phyloP scores from a whole-genome alignment of 192 early-diverging fungal genomes.

The Mortierella claussenii region DNA sequence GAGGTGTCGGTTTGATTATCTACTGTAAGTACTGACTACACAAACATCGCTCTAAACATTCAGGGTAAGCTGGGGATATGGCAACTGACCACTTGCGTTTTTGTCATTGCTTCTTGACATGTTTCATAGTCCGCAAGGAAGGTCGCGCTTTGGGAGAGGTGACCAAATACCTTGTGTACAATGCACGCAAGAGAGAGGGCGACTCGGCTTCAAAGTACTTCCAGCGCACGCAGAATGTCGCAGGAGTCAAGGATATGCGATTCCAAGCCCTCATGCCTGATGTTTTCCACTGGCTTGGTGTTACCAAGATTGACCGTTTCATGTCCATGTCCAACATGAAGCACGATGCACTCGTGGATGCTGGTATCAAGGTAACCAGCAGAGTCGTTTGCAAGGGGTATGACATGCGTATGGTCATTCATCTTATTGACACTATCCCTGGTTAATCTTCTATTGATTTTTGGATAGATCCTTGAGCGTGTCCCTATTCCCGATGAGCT shows the following conservation, averaged over 20 bases:
- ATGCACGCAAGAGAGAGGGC: slow-evolving; percentile 89
- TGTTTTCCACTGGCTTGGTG: slow-evolving; percentile 95
- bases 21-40: slow-evolving; percentile 72
- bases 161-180: slow-evolving; percentile 96
- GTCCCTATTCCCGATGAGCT: slow-evolving; percentile 89
- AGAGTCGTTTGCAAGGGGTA: not conserved
- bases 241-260: slow-evolving; percentile 80
- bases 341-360: slow-evolving; percentile 90
- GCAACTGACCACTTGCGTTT: no score
- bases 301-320: slow-evolving; percentile 92
- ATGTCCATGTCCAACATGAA: slow-evolving; percentile 78
- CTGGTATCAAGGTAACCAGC: slow-evolving; percentile 63
- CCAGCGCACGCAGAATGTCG: slow-evolving; percentile 69
- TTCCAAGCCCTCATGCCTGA: slow-evolving; percentile 98
- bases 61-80: no score
- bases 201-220: slow-evolving; percentile 94
- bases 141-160: slow-evolving; percentile 95
- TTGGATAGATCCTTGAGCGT: slow-evolving; percentile 80
- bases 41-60: not conserved
- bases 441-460: not conserved
- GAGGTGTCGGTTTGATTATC: slow-evolving; percentile 93
- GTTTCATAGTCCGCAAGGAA: slow-evolving; percentile 85
- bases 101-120: no score
- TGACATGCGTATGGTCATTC: not conserved
- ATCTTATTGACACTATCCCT: no score